phyloP scores from a whole-genome alignment of 2,329 filamentous ascomycete genomes.

The Phaeosphaeriaceae sp. region DNA sequence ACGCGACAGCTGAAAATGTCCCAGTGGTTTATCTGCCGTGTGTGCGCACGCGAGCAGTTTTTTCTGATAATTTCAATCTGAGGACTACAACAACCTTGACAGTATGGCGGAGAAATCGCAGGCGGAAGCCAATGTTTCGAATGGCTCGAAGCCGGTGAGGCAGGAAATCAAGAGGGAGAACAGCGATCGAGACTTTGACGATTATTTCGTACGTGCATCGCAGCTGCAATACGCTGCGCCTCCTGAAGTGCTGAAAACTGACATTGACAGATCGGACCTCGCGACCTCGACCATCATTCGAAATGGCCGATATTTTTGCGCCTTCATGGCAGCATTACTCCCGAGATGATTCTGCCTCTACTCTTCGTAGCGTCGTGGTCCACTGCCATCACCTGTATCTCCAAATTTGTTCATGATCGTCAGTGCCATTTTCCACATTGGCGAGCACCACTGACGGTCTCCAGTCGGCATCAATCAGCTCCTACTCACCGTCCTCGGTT shows the following conservation, averaged over 20 bases:
- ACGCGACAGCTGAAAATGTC: slow-evolving; percentile 8
- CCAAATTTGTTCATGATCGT: slow-evolving; percentile 51
- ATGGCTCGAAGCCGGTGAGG: slow-evolving; percentile 9
- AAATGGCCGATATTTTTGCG: slow-evolving; percentile 79
- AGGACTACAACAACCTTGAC: no score
- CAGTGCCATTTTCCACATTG: slow-evolving; percentile 1
- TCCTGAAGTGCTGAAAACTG: slow-evolving; percentile 8
- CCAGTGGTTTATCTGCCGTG: not conserved
- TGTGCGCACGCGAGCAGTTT: not conserved
- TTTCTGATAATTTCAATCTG: not conserved
- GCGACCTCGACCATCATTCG: slow-evolving; percentile 74
- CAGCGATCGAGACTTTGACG: slow-evolving; percentile 55
- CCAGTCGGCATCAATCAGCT: slow-evolving; percentile 67
- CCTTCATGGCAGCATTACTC: slow-evolving; percentile 76
- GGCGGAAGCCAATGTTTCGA: slow-evolving; percentile 13
- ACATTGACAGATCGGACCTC: slow-evolving; percentile 59
- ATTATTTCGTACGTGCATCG: slow-evolving; percentile 62
- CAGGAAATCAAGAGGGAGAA: slow-evolving; percentile 29
- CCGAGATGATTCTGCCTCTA: slow-evolving; percentile 76
- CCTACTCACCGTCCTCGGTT: slow-evolving; percentile 78
- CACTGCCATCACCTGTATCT: slow-evolving; percentile 65
- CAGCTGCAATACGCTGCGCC: slow-evolving; percentile 11
- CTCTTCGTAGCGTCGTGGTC: slow-evolving; percentile 71
- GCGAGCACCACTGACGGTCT: slow-evolving; percentile 11
- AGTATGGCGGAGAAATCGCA: slow-evolving; percentile 22